These are phyloP conservation scores for Verticillium dahliae DNA, from an alignment of 2,329 filamentous ascomycete genomes.

Conservation along the genomic window DNA sequence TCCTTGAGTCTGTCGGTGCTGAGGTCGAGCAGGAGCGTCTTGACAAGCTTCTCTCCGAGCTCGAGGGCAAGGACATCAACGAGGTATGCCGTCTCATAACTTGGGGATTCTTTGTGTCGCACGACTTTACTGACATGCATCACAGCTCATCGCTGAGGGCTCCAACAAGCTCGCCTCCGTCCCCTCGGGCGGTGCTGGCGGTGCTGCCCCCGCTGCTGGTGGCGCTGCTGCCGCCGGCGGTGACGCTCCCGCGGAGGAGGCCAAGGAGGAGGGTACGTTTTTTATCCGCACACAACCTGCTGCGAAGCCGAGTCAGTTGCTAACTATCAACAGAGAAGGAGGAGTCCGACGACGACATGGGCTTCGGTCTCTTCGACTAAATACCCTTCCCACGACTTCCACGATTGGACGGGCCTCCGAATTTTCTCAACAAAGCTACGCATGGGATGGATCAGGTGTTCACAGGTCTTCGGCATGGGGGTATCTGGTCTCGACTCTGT, in stretches of 20 bases:
- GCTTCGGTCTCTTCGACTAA: constrained; percentile 73
- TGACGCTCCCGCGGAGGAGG: constrained; percentile 54
- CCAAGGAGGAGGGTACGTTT: constrained; percentile 78
- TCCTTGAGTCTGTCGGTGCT: constrained; percentile 90
- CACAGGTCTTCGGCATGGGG: constrained; percentile 21
- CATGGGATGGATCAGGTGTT: constrained; percentile 22
- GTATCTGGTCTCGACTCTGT: constrained; percentile 15
- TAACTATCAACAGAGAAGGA: constrained; percentile 47
- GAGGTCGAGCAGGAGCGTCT: constrained; percentile 89
- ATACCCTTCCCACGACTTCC: constrained; percentile 20
- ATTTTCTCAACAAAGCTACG: constrained; percentile 25
- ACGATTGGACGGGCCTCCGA: constrained; percentile 19
- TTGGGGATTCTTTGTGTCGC: too few relatives aligned
- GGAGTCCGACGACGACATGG: constrained; percentile 24
- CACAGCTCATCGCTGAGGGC: constrained; percentile 84
- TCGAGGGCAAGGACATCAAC: constrained; percentile 86
- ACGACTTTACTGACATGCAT: background rate
- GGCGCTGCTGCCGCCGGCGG: constrained; percentile 61
- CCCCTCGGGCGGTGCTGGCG: constrained; percentile 81
- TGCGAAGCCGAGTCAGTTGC: constrained; percentile 6
- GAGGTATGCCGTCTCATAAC: constrained; percentile 54
- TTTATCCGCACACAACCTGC: constrained; percentile 16
- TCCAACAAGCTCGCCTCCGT: constrained; percentile 94
- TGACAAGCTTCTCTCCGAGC: constrained; percentile 79
- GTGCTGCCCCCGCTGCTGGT: constrained; percentile 59